These are phyloP conservation scores for Cryptococcus amylolentus DNA, from an alignment of 1,284 basidiomycete species.

Conservation along the genomic window DNA sequence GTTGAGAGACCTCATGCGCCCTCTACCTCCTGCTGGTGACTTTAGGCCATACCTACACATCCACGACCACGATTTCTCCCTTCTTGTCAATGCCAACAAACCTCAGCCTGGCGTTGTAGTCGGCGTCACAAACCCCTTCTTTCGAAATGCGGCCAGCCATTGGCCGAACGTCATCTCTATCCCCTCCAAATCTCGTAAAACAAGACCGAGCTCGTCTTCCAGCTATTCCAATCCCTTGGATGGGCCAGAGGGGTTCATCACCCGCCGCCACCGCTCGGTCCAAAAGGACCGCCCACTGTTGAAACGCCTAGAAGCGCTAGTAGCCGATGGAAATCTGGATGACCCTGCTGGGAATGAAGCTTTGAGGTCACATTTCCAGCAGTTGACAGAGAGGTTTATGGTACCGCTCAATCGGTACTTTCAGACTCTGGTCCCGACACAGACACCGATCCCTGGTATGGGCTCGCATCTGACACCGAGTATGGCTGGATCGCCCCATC, in stretches of 20 bases:
- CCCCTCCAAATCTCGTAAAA: slow-evolving; percentile 33
- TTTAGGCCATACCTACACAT: slow-evolving; percentile 93
- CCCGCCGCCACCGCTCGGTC: slow-evolving; percentile 76
- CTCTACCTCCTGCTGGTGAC: slow-evolving; percentile 80
- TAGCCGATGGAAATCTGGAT: slow-evolving; percentile 42
- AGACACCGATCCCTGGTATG: not conserved
- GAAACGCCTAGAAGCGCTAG: slow-evolving; percentile 41
- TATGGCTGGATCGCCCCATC: not conserved
- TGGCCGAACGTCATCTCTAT: slow-evolving; percentile 76
- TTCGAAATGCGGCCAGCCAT: slow-evolving; percentile 79
- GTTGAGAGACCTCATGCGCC: slow-evolving; percentile 81
- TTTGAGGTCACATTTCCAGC: slow-evolving; percentile 81
- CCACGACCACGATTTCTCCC: slow-evolving; percentile 78
- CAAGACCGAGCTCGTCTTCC: slow-evolving; percentile 1
- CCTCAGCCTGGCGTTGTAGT: slow-evolving; percentile 79
- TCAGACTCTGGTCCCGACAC: slow-evolving; percentile 72
- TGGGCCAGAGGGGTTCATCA: slow-evolving; percentile 66
- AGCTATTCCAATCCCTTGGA: slow-evolving; percentile 38
- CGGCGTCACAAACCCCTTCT: slow-evolving; percentile 93
- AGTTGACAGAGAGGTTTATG: slow-evolving; percentile 82
- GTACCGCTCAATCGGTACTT: slow-evolving; percentile 91
- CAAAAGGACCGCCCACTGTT: slow-evolving; percentile 76
- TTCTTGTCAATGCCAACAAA: slow-evolving; percentile 74
- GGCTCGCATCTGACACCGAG: not conserved
- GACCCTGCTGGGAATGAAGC: slow-evolving; percentile 55